These are phyloP conservation scores for Lepraria neglecta DNA, from an alignment of 495 filamentous ascomycete genomes.

Conservation along the genomic window DNA sequence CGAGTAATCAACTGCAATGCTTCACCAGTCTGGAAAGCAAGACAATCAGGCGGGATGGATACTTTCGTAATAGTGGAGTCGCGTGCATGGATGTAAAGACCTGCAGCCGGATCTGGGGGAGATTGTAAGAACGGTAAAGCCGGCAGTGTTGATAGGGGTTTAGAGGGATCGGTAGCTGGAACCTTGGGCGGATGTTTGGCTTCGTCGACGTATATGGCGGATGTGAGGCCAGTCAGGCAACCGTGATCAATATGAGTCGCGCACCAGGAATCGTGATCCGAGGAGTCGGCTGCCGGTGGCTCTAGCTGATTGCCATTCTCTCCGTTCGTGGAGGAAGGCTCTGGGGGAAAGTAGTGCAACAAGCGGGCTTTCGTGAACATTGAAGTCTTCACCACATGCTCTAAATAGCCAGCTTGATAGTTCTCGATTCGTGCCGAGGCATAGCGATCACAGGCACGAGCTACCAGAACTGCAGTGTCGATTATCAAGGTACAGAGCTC, in stretches of 20 bases:
- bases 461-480: constrained; percentile 80
- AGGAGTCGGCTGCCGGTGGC: constrained; percentile 27
- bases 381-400: constrained; percentile 76
- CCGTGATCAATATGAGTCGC: constrained; percentile 87
- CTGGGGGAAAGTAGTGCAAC: constrained; percentile 83
- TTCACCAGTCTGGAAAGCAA: constrained; percentile 95
- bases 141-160: constrained; percentile 27
- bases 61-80: constrained; percentile 73
- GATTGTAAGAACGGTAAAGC: constrained; percentile 60
- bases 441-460: constrained; percentile 78
- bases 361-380: constrained; percentile 87
- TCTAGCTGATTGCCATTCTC: constrained; percentile 11
- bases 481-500: constrained; percentile 79
- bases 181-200: constrained; percentile 40
- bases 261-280: constrained; percentile 89
- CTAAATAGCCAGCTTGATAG: constrained; percentile 72
- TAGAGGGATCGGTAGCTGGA: constrained; percentile 29
- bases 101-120: constrained; percentile 76
- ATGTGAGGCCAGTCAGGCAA: constrained; percentile 88
- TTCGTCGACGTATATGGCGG: constrained; percentile 94
- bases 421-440: constrained; percentile 67
- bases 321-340: constrained; percentile 19
- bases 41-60: constrained; percentile 79
- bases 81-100: constrained; percentile 86
- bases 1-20: constrained; percentile 81